These are phyloP conservation scores for Wickerhamiella domercqiae DNA, from an alignment of 805 yeast species.

Conservation along the genomic window DNA sequence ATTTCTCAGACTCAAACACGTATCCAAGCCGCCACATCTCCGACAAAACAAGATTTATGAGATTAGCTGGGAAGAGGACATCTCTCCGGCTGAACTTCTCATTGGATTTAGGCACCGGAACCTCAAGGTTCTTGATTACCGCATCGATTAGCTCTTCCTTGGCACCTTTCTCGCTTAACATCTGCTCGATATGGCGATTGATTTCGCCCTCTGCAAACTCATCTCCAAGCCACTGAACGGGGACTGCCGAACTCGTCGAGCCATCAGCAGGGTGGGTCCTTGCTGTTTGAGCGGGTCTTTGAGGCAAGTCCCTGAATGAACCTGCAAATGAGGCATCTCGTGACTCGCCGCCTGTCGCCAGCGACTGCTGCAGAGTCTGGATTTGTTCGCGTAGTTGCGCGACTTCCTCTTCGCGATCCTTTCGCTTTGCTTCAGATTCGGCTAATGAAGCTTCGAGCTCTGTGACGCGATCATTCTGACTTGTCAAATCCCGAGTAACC, in stretches of 20 bases:
- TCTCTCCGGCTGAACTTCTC: conserved; percentile 75
- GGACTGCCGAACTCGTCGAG: not conserved
- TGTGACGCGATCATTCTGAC: conserved; percentile 1
- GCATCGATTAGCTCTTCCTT: conserved; percentile 15
- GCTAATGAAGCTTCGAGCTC: conserved; percentile 6
- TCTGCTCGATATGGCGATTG: conserved; percentile 71
- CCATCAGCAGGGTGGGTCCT: not conserved
- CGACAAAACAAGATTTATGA: conserved; percentile 75
- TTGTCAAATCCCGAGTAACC: not conserved
- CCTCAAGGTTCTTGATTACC: conserved; percentile 63
- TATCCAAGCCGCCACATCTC: conserved; percentile 98
- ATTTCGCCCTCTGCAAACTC: conserved; percentile 21
- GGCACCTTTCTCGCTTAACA: conserved; percentile 13
- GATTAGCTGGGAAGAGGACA: conserved; percentile 90
- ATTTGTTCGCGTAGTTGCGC: conserved; percentile 19
- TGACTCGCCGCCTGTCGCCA: conserved; percentile 11
- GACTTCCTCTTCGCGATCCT: conserved; percentile 7
- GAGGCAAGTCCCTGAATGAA: too few relatives aligned
- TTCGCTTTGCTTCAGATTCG: conserved; percentile 3
- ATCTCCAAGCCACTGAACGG: not conserved
- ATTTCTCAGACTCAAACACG: conserved; percentile 79
- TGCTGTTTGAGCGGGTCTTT: conserved; percentile 1
- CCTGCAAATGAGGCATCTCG: not conserved
- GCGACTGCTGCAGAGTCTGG: conserved; percentile 13
- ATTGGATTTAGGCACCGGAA: conserved; percentile 76